Evolutionary conservation across 2,329 filamentous ascomycete species (phyloP), one percentile per base, ranked within the genome.

Genomic region (Chaetomium globosum): DNA sequence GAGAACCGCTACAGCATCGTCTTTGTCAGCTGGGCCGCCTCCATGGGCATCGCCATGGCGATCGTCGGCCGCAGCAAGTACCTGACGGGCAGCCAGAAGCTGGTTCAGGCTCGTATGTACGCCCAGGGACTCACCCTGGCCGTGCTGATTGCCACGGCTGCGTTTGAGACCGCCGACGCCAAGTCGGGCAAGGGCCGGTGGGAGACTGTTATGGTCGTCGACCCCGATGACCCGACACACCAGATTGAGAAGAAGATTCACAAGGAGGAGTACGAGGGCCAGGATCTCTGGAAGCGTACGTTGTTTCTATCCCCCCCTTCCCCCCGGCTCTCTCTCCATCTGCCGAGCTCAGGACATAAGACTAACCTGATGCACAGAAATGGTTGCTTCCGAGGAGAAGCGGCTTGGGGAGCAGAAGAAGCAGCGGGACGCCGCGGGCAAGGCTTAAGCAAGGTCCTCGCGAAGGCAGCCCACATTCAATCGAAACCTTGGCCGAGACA

Each of bases 31-130:
- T 97, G 93, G 93, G 78, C 94, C 16, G 90, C 89, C 48, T 88
- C 87, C 72, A 94, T 97, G 87, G 87, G 83, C 65, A 78, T 89
- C 51, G 89, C 91, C 4, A 85, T 95, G 70, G 87, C 83, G 63
- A 76, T 96, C 33, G 92, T 97, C 69, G 87, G 89, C 74, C 86
- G 92, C 68, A 92, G 92, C 76, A 88, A 85, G 70, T 91, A 89
- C 75, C 82, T 96, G 55, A 86, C 84, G 58, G 88, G 87, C 2
- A 80, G 85, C 67, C 93, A 97, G 82, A 97, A 97, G 83, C 81
- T 97, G 26, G 93, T 97, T 19, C 93, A 97, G 83, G 93, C 93
- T 28, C 89, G 93, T 85, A 90, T 97, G 70, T 97, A 97, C 79
- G 93, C 93, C 3, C 93, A 97, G 81, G 92, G 91, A 6, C 81